Evolutionary conservation across 305 asterid species (phyloP), one percentile per base, ranked within the genome.

Genomic region (Solanum hybrid): DNA sequence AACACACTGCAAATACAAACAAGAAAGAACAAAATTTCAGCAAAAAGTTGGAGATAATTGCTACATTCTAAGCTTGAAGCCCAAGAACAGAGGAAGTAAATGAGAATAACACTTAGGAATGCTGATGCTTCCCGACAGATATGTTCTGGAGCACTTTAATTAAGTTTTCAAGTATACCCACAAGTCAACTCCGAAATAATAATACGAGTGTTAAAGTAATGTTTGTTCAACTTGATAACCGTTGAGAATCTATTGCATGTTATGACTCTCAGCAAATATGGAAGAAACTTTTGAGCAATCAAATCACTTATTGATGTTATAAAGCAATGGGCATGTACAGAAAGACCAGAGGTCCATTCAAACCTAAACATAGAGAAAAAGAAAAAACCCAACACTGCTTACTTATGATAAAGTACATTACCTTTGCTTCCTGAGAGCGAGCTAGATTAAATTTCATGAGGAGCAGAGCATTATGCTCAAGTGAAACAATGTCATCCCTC

Each of bases 391-490:
- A 80, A 80, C 26, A 38, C 17, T 51, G 87, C 87, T 51, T 51
- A 84, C 75, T 0, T 51, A 84, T 84, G 87, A 76, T 72, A 88
- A n/a, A 45, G 56, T 87, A 31, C 72, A 87, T 91, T 93, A 96
- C 99, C 99, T 95, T 95, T 17, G 93, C 60, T 89, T 95, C 96
- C 72, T 87, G 91, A 92, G 86, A 89, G 80, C 87, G 91, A 27
- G 95, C 86, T 12, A 88, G 91, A 73, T 90, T 90, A 77, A 89
- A 90, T 90, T 94, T 95, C 42, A 91, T 86, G 86, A 92, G 98
- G 91, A 92, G 94, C 77, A 94, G 89, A 15, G 95, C 95, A 92
- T 93, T 95, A 38, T 92, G 93, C 93, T 97, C 99, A 87, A 95
- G 96, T 6, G 93, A 89, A 87, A 93, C 92, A 13, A 96, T 88